These are phyloP conservation scores for Hortaea werneckii DNA, from an alignment of 2,329 filamentous ascomycete genomes.

Conservation along the genomic window DNA sequence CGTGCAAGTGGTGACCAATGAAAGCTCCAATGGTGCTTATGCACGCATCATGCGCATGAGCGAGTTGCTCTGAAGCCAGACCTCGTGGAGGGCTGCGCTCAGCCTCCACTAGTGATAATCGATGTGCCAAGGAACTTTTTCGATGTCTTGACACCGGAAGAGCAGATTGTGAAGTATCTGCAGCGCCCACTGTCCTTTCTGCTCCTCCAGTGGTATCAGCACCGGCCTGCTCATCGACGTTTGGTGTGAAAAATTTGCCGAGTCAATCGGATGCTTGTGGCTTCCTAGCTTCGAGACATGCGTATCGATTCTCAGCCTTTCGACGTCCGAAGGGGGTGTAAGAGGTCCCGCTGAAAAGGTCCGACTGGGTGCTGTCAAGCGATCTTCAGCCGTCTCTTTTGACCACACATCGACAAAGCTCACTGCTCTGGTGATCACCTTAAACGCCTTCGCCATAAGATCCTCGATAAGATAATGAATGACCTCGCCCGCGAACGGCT, in stretches of 20 bases:
- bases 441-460: constrained; percentile 88
- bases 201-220: neutral
- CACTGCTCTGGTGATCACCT: constrained; percentile 83
- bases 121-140: constrained; percentile 17
- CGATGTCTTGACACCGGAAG: constrained; percentile 6
- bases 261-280: neutral
- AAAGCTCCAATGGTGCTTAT: constrained; percentile 86
- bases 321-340: neutral
- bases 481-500: constrained; percentile 42
- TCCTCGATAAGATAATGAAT: constrained; percentile 76
- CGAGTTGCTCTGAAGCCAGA: constrained; percentile 74
- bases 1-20: constrained; percentile 85
- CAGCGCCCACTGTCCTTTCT: too few relatives aligned
- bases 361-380: neutral
- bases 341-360: neutral
- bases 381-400: constrained; percentile 13
- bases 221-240: neutral
- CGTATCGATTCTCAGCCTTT: neutral
- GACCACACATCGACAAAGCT: constrained; percentile 77
- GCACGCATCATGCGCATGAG: constrained; percentile 73
- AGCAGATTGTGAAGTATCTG: neutral
- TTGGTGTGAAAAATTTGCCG: neutral
- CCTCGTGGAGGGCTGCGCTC: constrained; percentile 39
- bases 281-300: neutral
- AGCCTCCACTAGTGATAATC: constrained; percentile 18